Conservation (phyloP, 1,284 basidiomycete species). For the Exsudoporus floridanus region DNA sequence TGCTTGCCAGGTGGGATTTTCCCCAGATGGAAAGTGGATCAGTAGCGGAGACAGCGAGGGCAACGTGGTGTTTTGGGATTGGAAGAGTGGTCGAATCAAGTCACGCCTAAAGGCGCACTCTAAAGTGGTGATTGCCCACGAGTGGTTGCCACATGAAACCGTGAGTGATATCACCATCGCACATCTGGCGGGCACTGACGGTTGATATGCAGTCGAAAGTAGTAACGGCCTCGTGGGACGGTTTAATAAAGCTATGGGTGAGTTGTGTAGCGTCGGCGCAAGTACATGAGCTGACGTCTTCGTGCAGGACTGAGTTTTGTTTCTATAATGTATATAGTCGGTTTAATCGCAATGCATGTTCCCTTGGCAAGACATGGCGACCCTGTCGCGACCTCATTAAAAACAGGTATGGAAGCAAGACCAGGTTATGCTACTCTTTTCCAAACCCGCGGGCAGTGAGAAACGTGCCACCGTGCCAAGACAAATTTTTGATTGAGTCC, state of each 20-base stretch:
- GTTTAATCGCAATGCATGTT: not conserved
- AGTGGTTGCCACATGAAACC: constrained; percentile 97
- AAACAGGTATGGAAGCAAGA: constrained; percentile 6
- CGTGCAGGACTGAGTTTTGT: constrained; percentile 37
- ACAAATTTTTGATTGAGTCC: constrained; percentile 6
- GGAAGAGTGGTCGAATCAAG: constrained; percentile 95
- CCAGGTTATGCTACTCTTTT: not conserved
- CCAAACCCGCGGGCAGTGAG: not conserved
- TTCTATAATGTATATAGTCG: constrained; percentile 7
- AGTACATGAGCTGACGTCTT: constrained; percentile 11
- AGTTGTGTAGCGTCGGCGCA: not conserved
- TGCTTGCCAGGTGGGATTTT: constrained; percentile 95
- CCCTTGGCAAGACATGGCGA: not conserved
- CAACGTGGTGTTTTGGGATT: constrained; percentile 98
- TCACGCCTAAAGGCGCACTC: constrained; percentile 86
- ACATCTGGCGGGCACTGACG: constrained; percentile 13
- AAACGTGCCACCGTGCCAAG: not conserved
- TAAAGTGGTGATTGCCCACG: constrained; percentile 95
- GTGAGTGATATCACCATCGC: constrained; percentile 51
- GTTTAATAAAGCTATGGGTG: constrained; percentile 94
- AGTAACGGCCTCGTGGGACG: constrained; percentile 96
- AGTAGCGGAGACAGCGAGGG: constrained; percentile 95
- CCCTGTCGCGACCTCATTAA: not conserved
- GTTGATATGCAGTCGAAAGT: constrained; percentile 74
- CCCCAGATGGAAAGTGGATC: constrained; percentile 96